Evolutionary conservation across 2,329 filamentous ascomycete species (phyloP).

Genomic region (Drechslerella coelobrocha): DNA sequence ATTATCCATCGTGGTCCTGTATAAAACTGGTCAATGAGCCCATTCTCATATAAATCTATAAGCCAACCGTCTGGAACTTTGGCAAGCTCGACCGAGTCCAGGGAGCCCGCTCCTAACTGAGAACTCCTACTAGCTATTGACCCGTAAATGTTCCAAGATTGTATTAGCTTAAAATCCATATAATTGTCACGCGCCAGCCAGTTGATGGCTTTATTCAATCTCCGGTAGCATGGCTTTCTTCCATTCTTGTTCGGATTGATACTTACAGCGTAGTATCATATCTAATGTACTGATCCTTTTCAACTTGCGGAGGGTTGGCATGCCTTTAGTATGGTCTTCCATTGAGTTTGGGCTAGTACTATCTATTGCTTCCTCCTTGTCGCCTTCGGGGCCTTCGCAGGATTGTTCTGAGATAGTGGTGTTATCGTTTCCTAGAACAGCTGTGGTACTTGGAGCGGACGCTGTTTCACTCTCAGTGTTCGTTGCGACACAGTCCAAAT

Average conservation of each 20-base stretch:
- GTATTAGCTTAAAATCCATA: not conserved
- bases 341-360: not conserved
- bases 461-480: not conserved
- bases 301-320: not conserved
- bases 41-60: not conserved
- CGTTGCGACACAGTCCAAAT: not conserved
- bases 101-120: not conserved
- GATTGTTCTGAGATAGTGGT: too few species aligned
- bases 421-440: too few species aligned
- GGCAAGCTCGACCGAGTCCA: not conserved
- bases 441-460: not conserved
- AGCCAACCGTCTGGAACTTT: not conserved
- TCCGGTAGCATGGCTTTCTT: too few species aligned
- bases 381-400: too few species aligned
- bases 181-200: not conserved
- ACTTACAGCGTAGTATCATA: not conserved
- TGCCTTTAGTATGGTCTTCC: not conserved
- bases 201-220: too few species aligned
- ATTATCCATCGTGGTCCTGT: too few species aligned
- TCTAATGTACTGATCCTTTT: conserved; percentile 2
- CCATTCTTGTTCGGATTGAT: too few species aligned
- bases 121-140: not conserved
- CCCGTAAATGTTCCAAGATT: not conserved
- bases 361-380: too few species aligned
- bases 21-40: not conserved